Base-by-base conservation (phyloP, 352 stramenopile genomes). In the Pythium grandisporangium region DNA sequence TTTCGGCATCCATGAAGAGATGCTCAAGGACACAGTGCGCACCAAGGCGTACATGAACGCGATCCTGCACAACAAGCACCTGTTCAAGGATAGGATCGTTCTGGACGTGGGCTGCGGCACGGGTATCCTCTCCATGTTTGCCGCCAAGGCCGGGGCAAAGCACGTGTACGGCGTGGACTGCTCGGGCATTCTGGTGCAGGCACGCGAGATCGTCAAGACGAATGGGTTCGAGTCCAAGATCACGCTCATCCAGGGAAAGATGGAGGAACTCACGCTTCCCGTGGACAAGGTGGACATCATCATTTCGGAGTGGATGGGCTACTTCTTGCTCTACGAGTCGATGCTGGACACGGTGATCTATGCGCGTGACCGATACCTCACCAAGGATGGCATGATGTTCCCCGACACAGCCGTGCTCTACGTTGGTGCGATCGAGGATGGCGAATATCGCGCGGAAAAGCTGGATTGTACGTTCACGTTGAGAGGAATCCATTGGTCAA, bases 241-340 rank as follows among this genome's bases (percentile, higher is more conserved):
- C 44, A 97, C 89, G 30, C 55, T 99, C 11, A 93, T 99, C 24
- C 73, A 97, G 52, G 88, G 89, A 42, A 98, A 98, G 52, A 84
- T 97, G 46, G 86, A 93, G 53, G 84, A 95, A 47, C 68, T 95
- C 16, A 74, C 90, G 37, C 66, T 99, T 3, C 94, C 94, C 1
- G 86, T 98, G 25, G 62, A 86, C 29, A 74, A 95, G 30, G 89
- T 98, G 14, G 95, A 98, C 67, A 97, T 99, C 45, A 98, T 98
- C 59, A 95, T 98, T 37, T 97, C 84, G n/a, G 95, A 99, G 68
- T 99, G 95, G 95, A 99, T 99, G 93, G 95, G 95, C 39, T 98
- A 99, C 66, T 98, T 97, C 55, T 57, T 98, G 19, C 64, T 98
- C 3, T 99, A 98, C 61, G 95, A 98, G 67, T 97, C 83, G 34